Percentiles rank a stretch among this genome's conserved stretches.
phyloP scores from a whole-genome alignment of 345 rosid species.

The Melastoma malabathricum region DNA sequence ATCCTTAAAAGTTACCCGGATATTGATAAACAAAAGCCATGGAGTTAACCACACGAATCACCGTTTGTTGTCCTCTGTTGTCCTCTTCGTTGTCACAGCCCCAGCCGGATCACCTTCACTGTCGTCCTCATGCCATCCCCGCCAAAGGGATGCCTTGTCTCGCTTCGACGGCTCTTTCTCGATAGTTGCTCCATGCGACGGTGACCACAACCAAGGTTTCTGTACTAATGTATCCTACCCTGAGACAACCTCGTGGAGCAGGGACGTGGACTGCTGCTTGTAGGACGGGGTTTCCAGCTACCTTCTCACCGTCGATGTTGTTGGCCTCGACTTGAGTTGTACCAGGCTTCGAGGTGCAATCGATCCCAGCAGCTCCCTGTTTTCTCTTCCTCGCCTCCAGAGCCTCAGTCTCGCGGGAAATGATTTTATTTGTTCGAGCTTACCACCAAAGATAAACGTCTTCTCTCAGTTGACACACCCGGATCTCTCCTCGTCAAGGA shows the following conservation, averaged over 20 bases:
- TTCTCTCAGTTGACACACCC: too few species aligned
- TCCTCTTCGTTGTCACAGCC: too few species aligned
- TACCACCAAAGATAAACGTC: too few species aligned
- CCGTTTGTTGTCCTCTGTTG: too few species aligned
- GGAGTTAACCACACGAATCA: too few species aligned
- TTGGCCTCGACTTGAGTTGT: slow-evolving; percentile 15
- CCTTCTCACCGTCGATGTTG: slow-evolving; percentile 5
- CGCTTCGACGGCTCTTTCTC: slow-evolving; percentile 1
- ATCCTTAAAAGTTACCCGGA: too few species aligned
- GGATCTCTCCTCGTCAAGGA: too few species aligned
- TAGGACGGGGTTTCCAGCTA: slow-evolving; percentile 17
- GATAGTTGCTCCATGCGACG: not conserved
- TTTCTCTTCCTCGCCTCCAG: slow-evolving; percentile 4
- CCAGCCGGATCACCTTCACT: too few species aligned
- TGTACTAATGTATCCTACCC: not conserved
- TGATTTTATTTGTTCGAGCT: too few species aligned
- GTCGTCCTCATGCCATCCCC: not conserved
- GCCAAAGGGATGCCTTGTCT: slow-evolving; percentile 4
- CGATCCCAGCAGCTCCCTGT: slow-evolving; percentile 2
- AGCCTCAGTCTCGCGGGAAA: not conserved
- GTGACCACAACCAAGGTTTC: not conserved
- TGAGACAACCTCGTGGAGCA: slow-evolving; percentile 4
- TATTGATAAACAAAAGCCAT: too few species aligned
- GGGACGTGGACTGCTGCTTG: slow-evolving; percentile 8
- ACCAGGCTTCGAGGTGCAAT: slow-evolving; percentile 2